Conservation (phyloP, 306 rosid species). For the Rosa rugosa region DNA sequence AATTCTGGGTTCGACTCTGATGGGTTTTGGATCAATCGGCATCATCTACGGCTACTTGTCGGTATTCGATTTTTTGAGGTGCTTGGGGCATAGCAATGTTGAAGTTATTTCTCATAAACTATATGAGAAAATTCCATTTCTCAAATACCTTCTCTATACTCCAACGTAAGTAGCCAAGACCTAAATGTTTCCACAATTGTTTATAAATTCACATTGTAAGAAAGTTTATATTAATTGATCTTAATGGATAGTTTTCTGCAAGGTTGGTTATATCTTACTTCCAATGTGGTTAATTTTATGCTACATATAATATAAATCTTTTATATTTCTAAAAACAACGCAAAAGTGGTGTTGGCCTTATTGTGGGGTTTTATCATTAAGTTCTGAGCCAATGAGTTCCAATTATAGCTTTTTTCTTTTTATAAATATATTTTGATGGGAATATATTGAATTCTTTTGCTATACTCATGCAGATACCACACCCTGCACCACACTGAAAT, state of each 20-base stretch:
- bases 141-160: constrained; percentile 69
- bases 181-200: background rate
- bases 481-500: constrained; percentile 71
- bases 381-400: background rate
- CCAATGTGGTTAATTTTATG: background rate
- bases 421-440: background rate
- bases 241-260: background rate
- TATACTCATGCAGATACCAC: constrained; percentile 65
- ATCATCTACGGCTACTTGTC: constrained; percentile 52
- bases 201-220: background rate
- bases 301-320: background rate
- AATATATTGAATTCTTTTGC: background rate
- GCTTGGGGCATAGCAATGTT: constrained; percentile 76
- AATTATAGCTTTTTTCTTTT: background rate
- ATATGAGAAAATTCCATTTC: constrained; percentile 56
- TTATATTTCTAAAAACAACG: background rate
- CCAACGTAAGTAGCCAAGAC: constrained; percentile 66
- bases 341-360: background rate
- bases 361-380: background rate
- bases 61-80: constrained; percentile 71
- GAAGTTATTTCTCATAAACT: constrained; percentile 62
- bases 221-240: background rate
- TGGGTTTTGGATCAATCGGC: constrained; percentile 71
- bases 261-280: background rate
- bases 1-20: constrained; percentile 45